Evolutionary conservation across 2,329 filamentous ascomycete species (phyloP).

Genomic region (Orbilia blumenaviensis): DNA sequence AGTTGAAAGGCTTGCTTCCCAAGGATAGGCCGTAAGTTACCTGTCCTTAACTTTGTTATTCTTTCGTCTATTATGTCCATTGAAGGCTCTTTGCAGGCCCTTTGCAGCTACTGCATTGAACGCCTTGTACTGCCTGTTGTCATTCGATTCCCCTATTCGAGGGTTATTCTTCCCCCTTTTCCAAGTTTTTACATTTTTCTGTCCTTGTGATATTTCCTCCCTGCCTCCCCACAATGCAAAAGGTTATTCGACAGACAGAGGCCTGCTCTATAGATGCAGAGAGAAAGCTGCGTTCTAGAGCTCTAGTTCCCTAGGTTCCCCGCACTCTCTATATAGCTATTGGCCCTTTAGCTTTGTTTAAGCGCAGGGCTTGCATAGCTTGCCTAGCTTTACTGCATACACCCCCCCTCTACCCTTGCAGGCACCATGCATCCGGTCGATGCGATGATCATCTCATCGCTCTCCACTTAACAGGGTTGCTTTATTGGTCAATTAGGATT

Average conservation of each 20-base stretch:
- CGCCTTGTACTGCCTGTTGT: not conserved
- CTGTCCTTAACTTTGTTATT: not conserved
- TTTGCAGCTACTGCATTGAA: conserved; percentile 32
- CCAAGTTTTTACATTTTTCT: not conserved
- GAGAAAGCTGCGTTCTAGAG: not conserved
- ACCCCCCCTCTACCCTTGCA: conserved; percentile 15
- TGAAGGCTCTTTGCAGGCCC: not conserved
- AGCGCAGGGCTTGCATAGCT: conserved; percentile 54
- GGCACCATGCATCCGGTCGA: conserved; percentile 18
- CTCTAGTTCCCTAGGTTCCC: conserved; percentile 23
- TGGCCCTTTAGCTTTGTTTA: conserved; percentile 33
- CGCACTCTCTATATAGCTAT: conserved; percentile 37
- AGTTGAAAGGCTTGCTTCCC: conserved; percentile 71
- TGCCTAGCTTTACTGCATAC: conserved; percentile 20
- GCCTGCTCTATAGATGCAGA: not conserved
- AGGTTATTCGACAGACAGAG: conserved; percentile 31
- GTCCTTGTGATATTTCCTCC: conserved; percentile 29
- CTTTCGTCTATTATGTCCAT: conserved; percentile 17
- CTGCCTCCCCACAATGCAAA: conserved; percentile 21
- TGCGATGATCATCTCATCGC: conserved; percentile 54
- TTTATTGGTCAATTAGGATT: conserved; percentile 39
- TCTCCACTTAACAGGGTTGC: conserved; percentile 31
- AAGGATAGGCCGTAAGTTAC: conserved; percentile 68
- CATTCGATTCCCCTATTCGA: conserved; percentile 24
- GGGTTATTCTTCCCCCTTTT: not conserved